Evolutionary conservation across 1,284 basidiomycete genomes (phyloP), one percentile per base, ranked within the genome.

Genomic region (Apiotrichum brassicae): DNA sequence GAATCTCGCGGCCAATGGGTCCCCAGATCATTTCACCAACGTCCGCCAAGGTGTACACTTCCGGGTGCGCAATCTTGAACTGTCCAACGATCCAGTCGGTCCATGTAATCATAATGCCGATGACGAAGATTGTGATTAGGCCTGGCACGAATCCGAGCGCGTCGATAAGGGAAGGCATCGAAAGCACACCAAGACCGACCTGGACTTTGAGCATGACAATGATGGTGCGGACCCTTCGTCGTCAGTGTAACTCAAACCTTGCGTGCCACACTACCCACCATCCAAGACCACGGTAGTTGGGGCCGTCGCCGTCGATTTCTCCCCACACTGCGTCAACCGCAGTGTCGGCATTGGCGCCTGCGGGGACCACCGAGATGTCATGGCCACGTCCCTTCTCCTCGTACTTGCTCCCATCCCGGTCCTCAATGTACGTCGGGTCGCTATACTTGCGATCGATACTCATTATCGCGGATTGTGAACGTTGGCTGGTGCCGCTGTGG

Each of bases 301-400:
- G 66, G n/a, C 62, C 64, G 25, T 53, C 51, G 30, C 60, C 66
- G 18, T 58, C 60, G n/a, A 66, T 51, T n/a, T 58, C 57, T 32
- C 68, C 68, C 62, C 66, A 70, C 4, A 70, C 68, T 16, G 64
- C 66, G 55, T 70, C 67, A n/a, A n/a, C n/a, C n/a, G n/a, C n/a
- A n/a, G n/a, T n/a, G n/a, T n/a, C n/a, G n/a, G n/a, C n/a, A n/a
- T n/a, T n/a, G n/a, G n/a, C n/a, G n/a, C n/a, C n/a, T n/a, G n/a
- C n/a, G n/a, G n/a, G n/a, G n/a, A n/a, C n/a, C n/a, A n/a, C n/a
- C n/a, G n/a, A n/a, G n/a, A n/a, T n/a, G n/a, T n/a, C n/a, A n/a
- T n/a, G n/a, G n/a, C n/a, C n/a, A n/a, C n/a, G n/a, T n/a, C n/a
- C n/a, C n/a, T n/a, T n/a, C n/a, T n/a, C n/a, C n/a, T n/a, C n/a